Evolutionary conservation across 345 rosid species (phyloP).

Genomic region (Citrus maxima): DNA sequence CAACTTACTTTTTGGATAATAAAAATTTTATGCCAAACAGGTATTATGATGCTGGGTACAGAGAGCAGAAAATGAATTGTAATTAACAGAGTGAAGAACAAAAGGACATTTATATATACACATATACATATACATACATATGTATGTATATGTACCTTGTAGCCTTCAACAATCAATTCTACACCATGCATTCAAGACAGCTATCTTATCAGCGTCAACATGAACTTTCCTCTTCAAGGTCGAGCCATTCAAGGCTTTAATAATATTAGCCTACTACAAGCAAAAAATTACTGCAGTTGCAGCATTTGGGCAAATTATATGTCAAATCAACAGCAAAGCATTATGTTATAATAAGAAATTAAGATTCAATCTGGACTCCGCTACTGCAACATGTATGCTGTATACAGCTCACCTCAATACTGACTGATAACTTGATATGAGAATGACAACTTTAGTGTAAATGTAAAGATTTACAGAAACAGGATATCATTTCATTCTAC

Average conservation of each 20-base stretch:
- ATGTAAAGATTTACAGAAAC: background rate
- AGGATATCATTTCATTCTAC: background rate
- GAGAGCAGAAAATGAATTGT: background rate
- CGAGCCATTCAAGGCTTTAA: slow-evolving; percentile 40
- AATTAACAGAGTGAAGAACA: background rate
- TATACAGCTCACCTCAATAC: background rate
- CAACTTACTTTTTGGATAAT: background rate
- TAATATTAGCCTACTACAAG: slow-evolving; percentile 57
- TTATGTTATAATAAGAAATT: background rate
- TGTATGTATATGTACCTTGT: slow-evolving; percentile 47
- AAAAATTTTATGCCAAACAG: background rate
- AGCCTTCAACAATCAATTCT: slow-evolving; percentile 68
- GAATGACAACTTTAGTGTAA: background rate
- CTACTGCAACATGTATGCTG: background rate
- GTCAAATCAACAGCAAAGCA: background rate
- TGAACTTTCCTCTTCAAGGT: slow-evolving; percentile 45
- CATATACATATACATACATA: no score
- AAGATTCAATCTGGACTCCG: background rate
- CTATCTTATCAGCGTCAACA: slow-evolving; percentile 61
- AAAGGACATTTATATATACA: background rate
- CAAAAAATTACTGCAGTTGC: slow-evolving; percentile 12
- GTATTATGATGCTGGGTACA: background rate
- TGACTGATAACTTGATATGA: background rate
- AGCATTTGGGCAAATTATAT: slow-evolving; percentile 5
- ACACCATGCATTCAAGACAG: slow-evolving; percentile 75